A percentile compares a stretch with the other conserved stretches of the same genome.
phyloP scores from a whole-genome alignment of 352 stramenopile genomes.

The Pythium dissimile region DNA sequence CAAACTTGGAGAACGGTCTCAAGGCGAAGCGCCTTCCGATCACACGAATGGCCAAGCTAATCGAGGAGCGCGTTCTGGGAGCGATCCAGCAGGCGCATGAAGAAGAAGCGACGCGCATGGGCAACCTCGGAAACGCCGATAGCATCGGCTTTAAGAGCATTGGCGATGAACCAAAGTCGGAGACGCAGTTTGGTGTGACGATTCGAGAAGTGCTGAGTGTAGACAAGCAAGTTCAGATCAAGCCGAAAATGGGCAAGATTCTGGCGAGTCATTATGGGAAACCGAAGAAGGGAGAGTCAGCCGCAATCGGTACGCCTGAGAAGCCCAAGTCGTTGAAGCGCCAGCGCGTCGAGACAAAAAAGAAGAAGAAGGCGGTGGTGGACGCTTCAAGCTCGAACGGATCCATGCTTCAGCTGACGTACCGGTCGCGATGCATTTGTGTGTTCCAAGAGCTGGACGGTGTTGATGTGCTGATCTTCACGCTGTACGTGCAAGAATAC shows the following conservation, averaged over 20 bases:
- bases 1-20: slow-evolving; percentile 75
- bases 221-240: slow-evolving; percentile 88
- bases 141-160: slow-evolving; percentile 74
- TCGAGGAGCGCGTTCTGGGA: slow-evolving; percentile 76
- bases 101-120: slow-evolving; percentile 78
- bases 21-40: slow-evolving; percentile 77
- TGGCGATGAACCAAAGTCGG: slow-evolving; percentile 63
- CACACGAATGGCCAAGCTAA: slow-evolving; percentile 81
- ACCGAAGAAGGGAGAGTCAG: slow-evolving; percentile 36
- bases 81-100: slow-evolving; percentile 70
- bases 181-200: slow-evolving; percentile 79
- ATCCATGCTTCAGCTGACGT: slow-evolving; percentile 71
- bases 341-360: slow-evolving; percentile 41
- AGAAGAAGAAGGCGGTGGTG: slow-evolving; percentile 25
- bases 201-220: slow-evolving; percentile 85
- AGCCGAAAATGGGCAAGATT: slow-evolving; percentile 77
- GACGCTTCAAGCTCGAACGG: slow-evolving; percentile 17
- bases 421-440: slow-evolving; percentile 86
- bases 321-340: slow-evolving; percentile 71
- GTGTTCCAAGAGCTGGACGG: slow-evolving; percentile 89
- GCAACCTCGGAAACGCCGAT: slow-evolving; percentile 76
- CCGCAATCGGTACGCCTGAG: slow-evolving; percentile 17
- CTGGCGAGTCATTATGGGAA: slow-evolving; percentile 64
- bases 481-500: slow-evolving; percentile 88
- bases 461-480: slow-evolving; percentile 88